A percentile compares a stretch with the other conserved stretches of the same genome.
These are phyloP conservation scores for Mycena crocata DNA, from an alignment of 768 basidiomycete genomes.

Conservation along the genomic window DNA sequence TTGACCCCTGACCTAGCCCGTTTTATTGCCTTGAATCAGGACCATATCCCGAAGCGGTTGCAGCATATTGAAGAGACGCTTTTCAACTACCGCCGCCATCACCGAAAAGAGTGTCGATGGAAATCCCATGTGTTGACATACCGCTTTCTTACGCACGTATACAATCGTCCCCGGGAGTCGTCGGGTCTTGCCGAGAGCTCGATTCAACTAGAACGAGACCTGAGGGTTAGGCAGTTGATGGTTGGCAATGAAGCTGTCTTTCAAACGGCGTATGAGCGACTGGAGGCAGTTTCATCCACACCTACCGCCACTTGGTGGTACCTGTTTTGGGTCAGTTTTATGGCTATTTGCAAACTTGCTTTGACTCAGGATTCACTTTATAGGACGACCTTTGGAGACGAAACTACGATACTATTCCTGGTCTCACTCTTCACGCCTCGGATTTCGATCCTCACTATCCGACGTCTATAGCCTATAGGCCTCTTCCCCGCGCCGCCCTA, in stretches of 20 bases:
- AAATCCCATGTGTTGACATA: slow-evolving; percentile 72
- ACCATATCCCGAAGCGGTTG: slow-evolving; percentile 57
- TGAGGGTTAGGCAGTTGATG: slow-evolving; percentile 66
- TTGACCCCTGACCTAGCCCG: slow-evolving; percentile 71
- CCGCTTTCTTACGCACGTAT: slow-evolving; percentile 70
- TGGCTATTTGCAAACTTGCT: neutral
- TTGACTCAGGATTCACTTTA: slow-evolving; percentile 12
- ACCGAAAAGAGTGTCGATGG: slow-evolving; percentile 57
- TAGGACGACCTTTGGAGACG: slow-evolving; percentile 84
- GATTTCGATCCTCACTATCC: slow-evolving; percentile 82
- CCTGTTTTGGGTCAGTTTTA: slow-evolving; percentile 72
- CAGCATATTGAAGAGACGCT: slow-evolving; percentile 60
- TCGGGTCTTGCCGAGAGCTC: slow-evolving; percentile 57
- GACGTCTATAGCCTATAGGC: slow-evolving; percentile 78
- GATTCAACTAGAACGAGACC: slow-evolving; percentile 62
- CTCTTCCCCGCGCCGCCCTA: slow-evolving; percentile 71
- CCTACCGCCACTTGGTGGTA: slow-evolving; percentile 80
- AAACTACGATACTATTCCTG: slow-evolving; percentile 68
- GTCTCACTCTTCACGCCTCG: slow-evolving; percentile 57
- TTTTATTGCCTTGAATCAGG: slow-evolving; percentile 69
- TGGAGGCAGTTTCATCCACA: slow-evolving; percentile 59
- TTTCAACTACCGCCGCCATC: slow-evolving; percentile 62
- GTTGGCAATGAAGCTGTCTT: slow-evolving; percentile 58
- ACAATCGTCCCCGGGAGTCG: slow-evolving; percentile 63
- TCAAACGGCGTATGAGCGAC: slow-evolving; percentile 63